Evolutionary conservation across 2,329 filamentous ascomycete genomes (phyloP), one percentile per base, ranked within the genome.

Genomic region (Neopestalotiopsis clavispora): DNA sequence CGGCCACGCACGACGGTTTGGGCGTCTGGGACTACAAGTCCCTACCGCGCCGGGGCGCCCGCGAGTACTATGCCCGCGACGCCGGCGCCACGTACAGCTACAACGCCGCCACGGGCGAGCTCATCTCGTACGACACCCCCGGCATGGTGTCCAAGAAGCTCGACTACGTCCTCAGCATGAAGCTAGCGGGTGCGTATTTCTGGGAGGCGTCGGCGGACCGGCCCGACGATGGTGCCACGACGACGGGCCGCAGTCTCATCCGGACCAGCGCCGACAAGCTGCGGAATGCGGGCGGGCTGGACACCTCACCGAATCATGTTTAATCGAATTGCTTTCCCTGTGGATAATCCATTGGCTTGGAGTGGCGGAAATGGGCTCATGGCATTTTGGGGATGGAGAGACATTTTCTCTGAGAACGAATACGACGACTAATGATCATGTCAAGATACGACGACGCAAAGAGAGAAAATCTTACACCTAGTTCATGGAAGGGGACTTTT

Each of bases 151-250:
- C n/a, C n/a, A 2, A 20, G 12, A 64, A 64, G 40, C 38, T 64
- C 38, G 61, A 64, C n/a, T 64, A 49, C 28, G 61, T 52, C 1
- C 38, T 64, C 28, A 45, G 42, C 38, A 64, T 49, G 61, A 40
- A 40, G 23, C 61, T 64, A 1, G 38, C n/a, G 20, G 61, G 61
- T 4, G 61, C 61, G 5, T 49, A 49, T n/a, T 64, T 64, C 20
- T 64, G 38, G 38, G 61, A 64, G 61, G 61, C 61, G 17, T 64
- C 61, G 40, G 61, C 61, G 40, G 61, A 64, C 28, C 38, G 61
- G n/a, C 20, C 42, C 3, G 61, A 32, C 13, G 61, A 38, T 38
- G 34, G 34, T 28, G 23, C 23, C 23, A 28, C 23, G 23, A 28
- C 23, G 34, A 38, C 34, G 6, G 34, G 14, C 4, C n/a, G 42